phyloP scores from a whole-genome alignment of 2,329 filamentous ascomycete species.

The Penicillium glabrum region DNA sequence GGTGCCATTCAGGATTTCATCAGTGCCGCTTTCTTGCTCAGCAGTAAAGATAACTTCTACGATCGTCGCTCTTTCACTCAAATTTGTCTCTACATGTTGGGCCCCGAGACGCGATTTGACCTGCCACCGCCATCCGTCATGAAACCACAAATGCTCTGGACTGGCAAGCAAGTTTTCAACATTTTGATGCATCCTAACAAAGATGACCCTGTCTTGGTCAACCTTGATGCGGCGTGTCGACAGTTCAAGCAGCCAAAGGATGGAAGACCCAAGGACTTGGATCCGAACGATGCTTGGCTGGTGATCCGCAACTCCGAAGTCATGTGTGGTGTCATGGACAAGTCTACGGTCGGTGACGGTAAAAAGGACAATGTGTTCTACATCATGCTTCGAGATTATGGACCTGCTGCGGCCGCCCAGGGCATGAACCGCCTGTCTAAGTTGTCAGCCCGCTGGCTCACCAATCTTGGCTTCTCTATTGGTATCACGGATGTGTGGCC shows the following conservation, averaged over 20 bases:
- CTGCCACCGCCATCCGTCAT: constrained; percentile 83
- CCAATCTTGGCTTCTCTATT: constrained; percentile 92
- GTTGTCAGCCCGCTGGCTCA: constrained; percentile 82
- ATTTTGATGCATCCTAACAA: constrained; percentile 88
- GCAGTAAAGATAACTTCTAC: constrained; percentile 89
- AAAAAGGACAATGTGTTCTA: constrained; percentile 99
- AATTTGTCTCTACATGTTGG: constrained; percentile 91
- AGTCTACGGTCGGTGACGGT: constrained; percentile 91
- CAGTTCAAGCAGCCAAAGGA: constrained; percentile 56
- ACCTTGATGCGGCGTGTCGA: constrained; percentile 89
- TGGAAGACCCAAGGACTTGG: constrained; percentile 57
- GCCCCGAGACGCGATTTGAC: constrained; percentile 73
- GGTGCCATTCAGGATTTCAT: constrained; percentile 99
- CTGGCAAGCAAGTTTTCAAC: constrained; percentile 94
- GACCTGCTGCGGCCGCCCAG: constrained; percentile 79
- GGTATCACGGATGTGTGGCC: constrained; percentile 95
- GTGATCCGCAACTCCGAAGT: constrained; percentile 95
- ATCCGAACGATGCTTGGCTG: constrained; percentile 84
- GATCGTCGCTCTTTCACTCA: constrained; percentile 86
- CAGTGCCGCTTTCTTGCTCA: constrained; percentile 86
- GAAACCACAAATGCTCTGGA: constrained; percentile 87
- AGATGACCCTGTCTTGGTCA: constrained; percentile 77
- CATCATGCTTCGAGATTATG: constrained; percentile 91
- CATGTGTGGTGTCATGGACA: constrained; percentile 98
- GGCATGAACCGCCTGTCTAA: constrained; percentile 95